Base-by-base conservation (phyloP, 495 filamentous ascomycete species). In the Penicillium pancosmium region DNA sequence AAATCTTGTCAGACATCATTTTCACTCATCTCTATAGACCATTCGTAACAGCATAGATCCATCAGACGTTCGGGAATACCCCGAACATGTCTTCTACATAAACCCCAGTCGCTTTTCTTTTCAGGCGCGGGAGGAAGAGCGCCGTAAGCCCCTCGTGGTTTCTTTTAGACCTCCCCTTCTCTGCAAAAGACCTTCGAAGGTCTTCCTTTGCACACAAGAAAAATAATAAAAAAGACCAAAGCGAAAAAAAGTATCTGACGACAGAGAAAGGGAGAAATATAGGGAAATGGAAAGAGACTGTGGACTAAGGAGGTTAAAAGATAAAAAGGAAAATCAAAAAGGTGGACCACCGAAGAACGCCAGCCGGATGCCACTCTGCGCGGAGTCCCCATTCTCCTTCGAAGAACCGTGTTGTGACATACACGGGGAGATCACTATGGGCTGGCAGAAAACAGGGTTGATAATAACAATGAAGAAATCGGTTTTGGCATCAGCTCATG, bases 291-390 rank as follows among this genome's bases (percentile, higher is more conserved):
- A 62, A 62, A 60, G 60, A 60, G 60, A 58, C 58, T 61, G 60
- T 57, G 62, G 64, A 67, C 66, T 66, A 65, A 48, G 60, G 61
- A 67, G 57, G 68, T 54, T 60, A 72, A 67, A 66, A 62, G 67
- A 70, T 60, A 73, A 72, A 67, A 68, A 68, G 60, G 72, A 72
- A 67, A 68, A 71, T 67, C 61, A 66, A 67, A 68, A 68, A 55
- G 55, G 68, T 69, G 70, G 68, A 78, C 76, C 73, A 75, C 77
- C 77, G 68, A 68, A 66, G 71, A 80, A 80, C 77, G 77, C 77
- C 77, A 75, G 76, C 76, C 76, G 74, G 72, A 76, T 78, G 75
- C 75, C 75, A 78, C 73, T 72, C 73, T 76, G 76, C 72, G 67
- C 73, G 65, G 65, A 59, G 65, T 73, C 70, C 69, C 56, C 46